Evolutionary conservation across 2,329 filamentous ascomycete genomes (phyloP), one percentile per base, ranked within the genome.

Genomic region (Arthrobotrys sphaeroides): DNA sequence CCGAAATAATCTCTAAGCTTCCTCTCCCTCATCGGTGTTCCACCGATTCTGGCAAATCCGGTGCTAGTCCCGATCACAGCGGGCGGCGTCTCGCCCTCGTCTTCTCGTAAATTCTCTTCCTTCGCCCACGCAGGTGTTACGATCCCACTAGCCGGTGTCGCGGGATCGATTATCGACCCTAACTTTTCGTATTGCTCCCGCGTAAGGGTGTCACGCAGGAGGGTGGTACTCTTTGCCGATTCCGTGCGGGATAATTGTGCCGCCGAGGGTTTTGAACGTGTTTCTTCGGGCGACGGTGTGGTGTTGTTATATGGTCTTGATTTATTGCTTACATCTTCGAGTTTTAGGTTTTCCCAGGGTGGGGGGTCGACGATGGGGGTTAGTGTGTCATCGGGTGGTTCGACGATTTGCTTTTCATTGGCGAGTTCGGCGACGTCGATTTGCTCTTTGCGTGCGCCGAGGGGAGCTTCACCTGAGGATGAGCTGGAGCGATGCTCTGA

Each of bases 301-400:
- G 40, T 36, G 43, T 33, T 36, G 43, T n/a, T n/a, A n/a, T 70
- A 70, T 18, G 31, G 62, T 38, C 64, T 74, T 26, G 61, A 42
- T 57, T 74, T 74, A n/a, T 65, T 65, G 33, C 70, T 74, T 18
- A 74, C 33, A 24, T 74, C 70, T 33, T 57, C 53, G 1, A 74
- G 36, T 5, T 74, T 26, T 31, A 74, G 60, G 6, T 36, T 62
- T 64, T 74, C 70, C 70, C 70, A 74, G 1, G 62, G 70, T 13
- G 62, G 61, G 12, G 53, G 65, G 45, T 74, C 62, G 10, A 43
- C 16, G 18, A 61, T 18, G 1, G 69, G 60, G 3, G 61, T 67
- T 55, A 47, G 43, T 12, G 61, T 38, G 9, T 33, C 60, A 31
- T 66, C 61, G n/a, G 61, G 61, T 6, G 66, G 55, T 26, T 61